A percentile compares a stretch with the other conserved stretches of the same genome.
Conservation (phyloP, 352 stramenopile genomes). For the Blastocystis sp. region DNA sequence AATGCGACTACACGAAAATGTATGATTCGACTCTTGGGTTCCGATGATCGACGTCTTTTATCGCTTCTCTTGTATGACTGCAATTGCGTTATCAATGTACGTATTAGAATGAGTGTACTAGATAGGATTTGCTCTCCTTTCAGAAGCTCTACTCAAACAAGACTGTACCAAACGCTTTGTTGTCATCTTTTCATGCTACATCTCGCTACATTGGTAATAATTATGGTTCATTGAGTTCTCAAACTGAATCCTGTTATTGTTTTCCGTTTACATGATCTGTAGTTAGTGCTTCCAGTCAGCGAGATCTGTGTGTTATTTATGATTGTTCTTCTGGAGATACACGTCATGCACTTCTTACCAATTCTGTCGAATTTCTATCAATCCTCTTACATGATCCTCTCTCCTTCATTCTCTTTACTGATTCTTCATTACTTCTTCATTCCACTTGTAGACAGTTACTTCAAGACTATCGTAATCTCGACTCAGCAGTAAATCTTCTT, state of each 20-base stretch:
- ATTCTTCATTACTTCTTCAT: neutral
- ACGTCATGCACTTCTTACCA: neutral
- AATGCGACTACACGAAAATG: neutral
- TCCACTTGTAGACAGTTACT: neutral
- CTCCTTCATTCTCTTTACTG: neutral
- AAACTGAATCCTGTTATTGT: neutral
- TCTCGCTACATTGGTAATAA: slow-evolving; percentile 21
- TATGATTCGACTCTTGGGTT: neutral
- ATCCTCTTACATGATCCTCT: neutral
- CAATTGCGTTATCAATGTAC: neutral
- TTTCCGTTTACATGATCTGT: neutral
- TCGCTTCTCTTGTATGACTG: slow-evolving; percentile 29
- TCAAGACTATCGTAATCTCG: neutral
- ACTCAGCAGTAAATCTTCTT: neutral
- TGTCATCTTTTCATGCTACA: neutral
- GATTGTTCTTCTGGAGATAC: slow-evolving; percentile 25
- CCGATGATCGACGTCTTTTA: slow-evolving; percentile 17
- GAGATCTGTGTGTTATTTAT: neutral
- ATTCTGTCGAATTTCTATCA: neutral
- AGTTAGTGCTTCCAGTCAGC: neutral
- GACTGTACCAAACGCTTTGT: neutral
- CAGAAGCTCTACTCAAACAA: neutral
- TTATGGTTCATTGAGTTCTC: slow-evolving; percentile 22
- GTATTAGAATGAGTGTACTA: neutral
- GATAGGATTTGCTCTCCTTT: slow-evolving; percentile 26